Evolutionary conservation across 768 basidiomycete species (phyloP), one percentile per base, ranked within the genome.

Genomic region (Tubosaeta sp.): DNA sequence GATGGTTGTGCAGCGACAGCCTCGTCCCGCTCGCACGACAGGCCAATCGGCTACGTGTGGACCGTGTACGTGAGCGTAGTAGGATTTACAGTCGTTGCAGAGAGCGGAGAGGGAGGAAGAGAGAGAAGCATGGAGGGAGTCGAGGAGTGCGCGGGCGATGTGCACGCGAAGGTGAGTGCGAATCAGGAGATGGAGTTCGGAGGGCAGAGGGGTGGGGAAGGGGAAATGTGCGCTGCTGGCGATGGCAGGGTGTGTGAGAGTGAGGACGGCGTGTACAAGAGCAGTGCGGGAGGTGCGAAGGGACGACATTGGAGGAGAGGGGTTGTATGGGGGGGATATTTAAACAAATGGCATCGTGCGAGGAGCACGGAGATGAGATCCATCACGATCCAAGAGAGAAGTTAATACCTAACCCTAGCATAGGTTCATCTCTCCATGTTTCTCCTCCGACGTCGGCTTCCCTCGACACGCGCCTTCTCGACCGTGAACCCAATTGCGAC

Each of bases 11-110:
- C 80, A 82, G n/a, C 67, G 67, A 58, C 81, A 82, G 14, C 75
- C 70, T 2, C 78, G 71, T 7, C 64, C 66, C 35, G 59, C 63
- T 42, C 69, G 72, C 48, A 79, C 76, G 48, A 77, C 74, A 39
- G 76, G 75, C 80, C 80, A 82, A 41, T 76, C 71, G 61, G 76
- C 79, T 9, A 81, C 67, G 52, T 77, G 73, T 27, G 69, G 68
- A 1, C 80, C 80, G 54, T 75, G 82, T 22, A 82, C 77, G 51
- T 80, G 77, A 19, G 76, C 63, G 58, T 81, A 74, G 60, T 78
- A 81, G 18, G 73, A 68, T 55, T 71, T 67, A 62, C 78, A 80
- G 50, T 80, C 74, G 30, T 72, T 59, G 58, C 78, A 80, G 54
- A 82, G 72, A 40, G 57, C 50, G 3, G 53, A 31, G 41, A 70